Evolutionary conservation across 345 rosid species (phyloP).

Genomic region (Populus tremula): DNA sequence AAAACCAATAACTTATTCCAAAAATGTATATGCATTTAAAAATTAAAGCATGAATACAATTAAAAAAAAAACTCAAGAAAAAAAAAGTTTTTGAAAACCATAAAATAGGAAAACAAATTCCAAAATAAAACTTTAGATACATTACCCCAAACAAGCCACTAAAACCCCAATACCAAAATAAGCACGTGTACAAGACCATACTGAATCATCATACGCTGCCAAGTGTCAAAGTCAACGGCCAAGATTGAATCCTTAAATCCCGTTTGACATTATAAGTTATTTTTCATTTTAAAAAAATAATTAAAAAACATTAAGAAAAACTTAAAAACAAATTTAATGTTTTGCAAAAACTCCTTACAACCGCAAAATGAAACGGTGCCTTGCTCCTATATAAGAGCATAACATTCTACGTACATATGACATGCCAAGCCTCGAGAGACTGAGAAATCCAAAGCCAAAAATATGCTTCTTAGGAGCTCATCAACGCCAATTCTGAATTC

Average conservation of each 20-base stretch:
- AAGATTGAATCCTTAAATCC: constrained; percentile 9
- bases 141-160: background rate
- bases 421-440: too few relatives aligned
- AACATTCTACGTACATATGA: background rate
- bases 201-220: background rate
- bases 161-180: too few relatives aligned
- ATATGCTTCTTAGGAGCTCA: constrained; percentile 71
- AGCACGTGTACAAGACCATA: too few relatives aligned
- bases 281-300: too few relatives aligned
- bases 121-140: background rate
- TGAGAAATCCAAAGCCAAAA: background rate
- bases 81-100: background rate
- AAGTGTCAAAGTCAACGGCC: constrained; percentile 23
- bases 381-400: constrained; percentile 15
- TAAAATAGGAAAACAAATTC: background rate
- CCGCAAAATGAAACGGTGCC: too few relatives aligned
- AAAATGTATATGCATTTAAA: too few relatives aligned
- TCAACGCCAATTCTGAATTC: constrained; percentile 73
- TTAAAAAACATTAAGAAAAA: too few relatives aligned
- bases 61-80: background rate
- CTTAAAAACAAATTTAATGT: too few relatives aligned
- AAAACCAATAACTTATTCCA: too few relatives aligned
- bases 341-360: too few relatives aligned
- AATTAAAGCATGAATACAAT: background rate
- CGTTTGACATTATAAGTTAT: too few relatives aligned